Percentiles rank a stretch among this genome's conserved stretches.
These are phyloP conservation scores for Fusarium sp. DNA, from an alignment of 2,329 filamentous ascomycete species.

Conservation along the genomic window DNA sequence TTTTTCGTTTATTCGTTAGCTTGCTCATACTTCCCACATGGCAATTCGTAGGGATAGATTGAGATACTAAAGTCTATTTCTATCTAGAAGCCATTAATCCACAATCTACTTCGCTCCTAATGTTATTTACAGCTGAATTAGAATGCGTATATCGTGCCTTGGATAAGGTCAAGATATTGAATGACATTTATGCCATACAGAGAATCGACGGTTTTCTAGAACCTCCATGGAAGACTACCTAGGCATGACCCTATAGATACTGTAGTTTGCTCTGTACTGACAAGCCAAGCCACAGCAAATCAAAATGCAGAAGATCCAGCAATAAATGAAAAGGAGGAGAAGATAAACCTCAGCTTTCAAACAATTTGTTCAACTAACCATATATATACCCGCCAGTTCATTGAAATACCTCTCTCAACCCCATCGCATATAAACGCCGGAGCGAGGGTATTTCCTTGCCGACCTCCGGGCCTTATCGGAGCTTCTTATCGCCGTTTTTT, in stretches of 20 bases:
- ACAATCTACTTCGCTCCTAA: neutral
- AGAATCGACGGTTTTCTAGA: conserved; percentile 19
- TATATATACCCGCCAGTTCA: neutral
- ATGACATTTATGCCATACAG: neutral
- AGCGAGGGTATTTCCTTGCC: conserved; percentile 45
- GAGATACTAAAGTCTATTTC: neutral
- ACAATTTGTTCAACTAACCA: neutral
- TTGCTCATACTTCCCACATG: conserved; percentile 45
- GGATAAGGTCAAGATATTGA: neutral
- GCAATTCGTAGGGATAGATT: conserved; percentile 31
- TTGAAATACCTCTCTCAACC: neutral
- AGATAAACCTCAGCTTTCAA: neutral
- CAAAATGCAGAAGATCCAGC: neutral
- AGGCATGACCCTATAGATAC: neutral
- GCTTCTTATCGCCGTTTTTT: conserved; percentile 34
- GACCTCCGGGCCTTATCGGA: conserved; percentile 42
- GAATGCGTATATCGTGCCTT: neutral
- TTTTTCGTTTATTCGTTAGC: neutral
- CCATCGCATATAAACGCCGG: conserved; percentile 16
- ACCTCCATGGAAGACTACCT: conserved; percentile 16
- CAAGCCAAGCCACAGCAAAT: neutral
- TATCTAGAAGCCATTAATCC: neutral
- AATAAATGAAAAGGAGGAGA: neutral
- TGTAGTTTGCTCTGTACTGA: neutral
- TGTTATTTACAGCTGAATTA: no score